Evolutionary conservation across 257 asterid species (phyloP).

Genomic region (Sherardia arvensis): DNA sequence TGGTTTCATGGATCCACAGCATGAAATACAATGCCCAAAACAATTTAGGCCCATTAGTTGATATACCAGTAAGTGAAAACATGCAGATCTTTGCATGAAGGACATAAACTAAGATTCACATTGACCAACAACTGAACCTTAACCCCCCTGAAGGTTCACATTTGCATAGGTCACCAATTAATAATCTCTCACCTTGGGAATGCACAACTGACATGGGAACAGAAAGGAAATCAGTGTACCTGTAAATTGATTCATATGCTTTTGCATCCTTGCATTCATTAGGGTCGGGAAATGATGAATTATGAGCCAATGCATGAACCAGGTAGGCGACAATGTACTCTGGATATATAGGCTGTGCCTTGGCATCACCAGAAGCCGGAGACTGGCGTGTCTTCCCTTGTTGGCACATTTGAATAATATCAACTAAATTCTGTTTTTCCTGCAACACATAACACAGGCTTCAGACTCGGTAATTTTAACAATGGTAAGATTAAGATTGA

Average conservation of each 20-base stretch:
- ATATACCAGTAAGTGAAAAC: background rate
- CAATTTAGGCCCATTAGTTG: background rate
- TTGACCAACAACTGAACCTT: background rate
- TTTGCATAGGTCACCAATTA: background rate
- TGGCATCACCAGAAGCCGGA: constrained; percentile 53
- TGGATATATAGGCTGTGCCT: constrained; percentile 51
- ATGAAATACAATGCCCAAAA: background rate
- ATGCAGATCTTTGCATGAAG: background rate
- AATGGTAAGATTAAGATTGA: background rate
- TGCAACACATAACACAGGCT: constrained; percentile 33
- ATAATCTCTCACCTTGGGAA: constrained; percentile 4
- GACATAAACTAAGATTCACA: constrained; percentile 3
- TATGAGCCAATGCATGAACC: constrained; percentile 93
- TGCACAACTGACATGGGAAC: constrained; percentile 6
- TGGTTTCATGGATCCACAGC: too few species aligned
- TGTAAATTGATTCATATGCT: constrained; percentile 70
- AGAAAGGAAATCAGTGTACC: constrained; percentile 48
- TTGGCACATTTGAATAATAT: constrained; percentile 82
- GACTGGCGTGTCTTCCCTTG: constrained; percentile 70
- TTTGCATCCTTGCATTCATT: constrained; percentile 78
- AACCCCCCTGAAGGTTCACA: too few species aligned
- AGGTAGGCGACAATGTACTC: constrained; percentile 74
- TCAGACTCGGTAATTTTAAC: constrained; percentile 1
- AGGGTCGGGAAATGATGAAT: constrained; percentile 67
- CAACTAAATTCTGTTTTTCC: constrained; percentile 71